Percentiles rank a stretch among this genome's conserved stretches.
phyloP scores from a whole-genome alignment of 306 rosid genomes.

The Glycine latifolia region DNA sequence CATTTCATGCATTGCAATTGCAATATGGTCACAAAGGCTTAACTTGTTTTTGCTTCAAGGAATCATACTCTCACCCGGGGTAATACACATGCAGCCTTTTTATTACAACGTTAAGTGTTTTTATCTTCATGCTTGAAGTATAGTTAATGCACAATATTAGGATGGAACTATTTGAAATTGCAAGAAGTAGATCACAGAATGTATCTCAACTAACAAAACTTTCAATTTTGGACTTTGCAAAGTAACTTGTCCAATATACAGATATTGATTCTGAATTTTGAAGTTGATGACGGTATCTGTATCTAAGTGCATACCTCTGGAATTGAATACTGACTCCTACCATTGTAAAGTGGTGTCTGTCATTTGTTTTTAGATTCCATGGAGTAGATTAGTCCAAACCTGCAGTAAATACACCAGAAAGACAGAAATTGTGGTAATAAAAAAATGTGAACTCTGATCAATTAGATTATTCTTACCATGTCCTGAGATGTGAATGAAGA shows the following conservation, averaged over 20 bases:
- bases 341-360: background rate
- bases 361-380: background rate
- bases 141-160: background rate
- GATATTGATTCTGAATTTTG: background rate
- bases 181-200: conserved; percentile 8
- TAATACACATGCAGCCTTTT: background rate
- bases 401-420: background rate
- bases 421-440: background rate
- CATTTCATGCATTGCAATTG: conserved; percentile 11
- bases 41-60: conserved; percentile 26
- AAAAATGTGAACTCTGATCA: background rate
- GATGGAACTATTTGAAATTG: conserved; percentile 36
- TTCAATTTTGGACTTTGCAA: conserved; percentile 9
- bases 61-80: conserved; percentile 41
- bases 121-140: background rate
- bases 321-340: conserved; percentile 1
- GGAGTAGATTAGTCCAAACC: background rate
- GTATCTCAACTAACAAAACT: conserved; percentile 1
- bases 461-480: background rate
- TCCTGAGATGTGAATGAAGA: background rate
- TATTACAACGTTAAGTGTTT: background rate
- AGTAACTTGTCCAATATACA: background rate
- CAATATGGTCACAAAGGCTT: conserved; percentile 36
- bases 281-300: background rate
- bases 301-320: background rate